Conservation (phyloP, 1,284 basidiomycete genomes). For the Sphaerobolus stellatus region DNA sequence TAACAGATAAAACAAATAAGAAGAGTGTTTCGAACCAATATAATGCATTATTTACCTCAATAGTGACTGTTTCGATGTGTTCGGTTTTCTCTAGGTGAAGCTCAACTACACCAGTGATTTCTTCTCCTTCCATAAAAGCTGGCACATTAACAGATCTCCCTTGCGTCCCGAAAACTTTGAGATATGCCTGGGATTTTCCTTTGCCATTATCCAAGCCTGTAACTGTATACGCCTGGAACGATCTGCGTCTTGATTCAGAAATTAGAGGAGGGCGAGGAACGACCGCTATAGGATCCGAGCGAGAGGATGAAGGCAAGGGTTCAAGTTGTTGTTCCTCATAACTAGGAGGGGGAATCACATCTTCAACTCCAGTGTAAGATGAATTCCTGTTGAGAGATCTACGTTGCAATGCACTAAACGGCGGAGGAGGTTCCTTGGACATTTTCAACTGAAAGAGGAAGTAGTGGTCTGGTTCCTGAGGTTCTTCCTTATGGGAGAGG, state of each 20-base stretch:
- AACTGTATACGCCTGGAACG: neutral
- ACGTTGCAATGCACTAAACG: slow-evolving; percentile 4
- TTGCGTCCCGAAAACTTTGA: slow-evolving; percentile 31
- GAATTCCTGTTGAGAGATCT: too few relatives aligned
- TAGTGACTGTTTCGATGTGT: slow-evolving; percentile 42
- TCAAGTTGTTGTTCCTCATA: neutral
- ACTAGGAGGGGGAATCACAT: neutral
- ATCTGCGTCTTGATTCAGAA: neutral
- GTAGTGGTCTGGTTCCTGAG: too few relatives aligned
- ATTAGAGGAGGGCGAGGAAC: too few relatives aligned
- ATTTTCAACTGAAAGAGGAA: neutral
- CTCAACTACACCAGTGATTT: slow-evolving; percentile 44
- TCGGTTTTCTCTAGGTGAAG: slow-evolving; percentile 46
- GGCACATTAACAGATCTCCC: slow-evolving; percentile 31
- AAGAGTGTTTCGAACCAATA: neutral
- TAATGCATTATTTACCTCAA: slow-evolving; percentile 37
- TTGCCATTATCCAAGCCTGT: slow-evolving; percentile 26
- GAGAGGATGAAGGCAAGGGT: neutral
- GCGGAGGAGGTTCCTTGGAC: neutral
- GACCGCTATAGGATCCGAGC: too few relatives aligned
- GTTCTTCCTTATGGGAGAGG: too few relatives aligned
- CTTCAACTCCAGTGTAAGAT: neutral
- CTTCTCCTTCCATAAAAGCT: slow-evolving; percentile 44
- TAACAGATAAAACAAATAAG: too few relatives aligned
- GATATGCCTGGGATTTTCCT: slow-evolving; percentile 32